Evolutionary conservation across 1,284 basidiomycete species (phyloP), one percentile per base, ranked within the genome.

Genomic region (Apiotrichum sp.): DNA sequence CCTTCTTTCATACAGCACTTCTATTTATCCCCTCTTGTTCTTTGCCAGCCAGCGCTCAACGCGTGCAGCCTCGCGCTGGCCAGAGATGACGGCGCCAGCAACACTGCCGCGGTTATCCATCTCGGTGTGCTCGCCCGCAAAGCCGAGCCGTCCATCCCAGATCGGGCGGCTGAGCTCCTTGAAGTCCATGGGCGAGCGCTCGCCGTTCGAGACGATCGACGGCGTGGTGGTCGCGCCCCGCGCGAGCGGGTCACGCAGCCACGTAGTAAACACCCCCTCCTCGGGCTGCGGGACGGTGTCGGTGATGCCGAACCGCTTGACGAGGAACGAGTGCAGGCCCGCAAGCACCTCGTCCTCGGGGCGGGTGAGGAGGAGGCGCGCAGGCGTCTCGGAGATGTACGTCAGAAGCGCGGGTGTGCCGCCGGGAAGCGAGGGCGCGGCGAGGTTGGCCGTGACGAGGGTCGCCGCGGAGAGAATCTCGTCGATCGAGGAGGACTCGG

Each of bases 91-190:
- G 4, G 78, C 79, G 6, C 78, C 78, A 0, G 74, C 75, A 1
- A 80, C 78, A 33, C 71, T 74, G 1, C 79, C 79, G 29, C 79
- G 58, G 55, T 78, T 75, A 46, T 80, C 75, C 59, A 79, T 66
- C 55, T 79, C 78, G 3, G 79, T 81, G 54, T 80, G 79, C 66
- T 82, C 80, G 10, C 80, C 80, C 13, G 80, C 80, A 39, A 80
- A 82, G 0, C 78, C 77, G 1, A 82, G 67, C 3, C 64, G 59
- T 0, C 78, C 78, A 3, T 62, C 70, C 77, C 79, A 81, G 3
- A 74, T 64, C 1, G 77, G 72, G 51, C 77, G 63, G 0, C 70
- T 62, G 6, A 81, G 71, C 65, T 77, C 70, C 52, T 77, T 73
- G 55, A 80, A 79, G 66, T 80, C 79, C 64, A 80, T 64, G 4